These are phyloP conservation scores for Plantago rigida DNA, from an alignment of 305 asterid species.

Conservation along the genomic window DNA sequence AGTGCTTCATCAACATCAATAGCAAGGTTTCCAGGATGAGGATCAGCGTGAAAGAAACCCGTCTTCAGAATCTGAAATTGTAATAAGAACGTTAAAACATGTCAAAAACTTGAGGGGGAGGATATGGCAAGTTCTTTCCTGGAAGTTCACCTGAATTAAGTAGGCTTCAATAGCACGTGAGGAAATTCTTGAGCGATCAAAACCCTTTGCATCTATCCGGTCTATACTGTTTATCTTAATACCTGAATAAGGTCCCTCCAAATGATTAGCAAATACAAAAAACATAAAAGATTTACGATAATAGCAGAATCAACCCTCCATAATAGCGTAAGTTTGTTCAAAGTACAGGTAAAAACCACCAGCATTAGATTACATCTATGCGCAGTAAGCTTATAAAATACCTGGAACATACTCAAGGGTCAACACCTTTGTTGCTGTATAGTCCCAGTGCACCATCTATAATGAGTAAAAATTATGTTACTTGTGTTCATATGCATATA, in stretches of 20 bases:
- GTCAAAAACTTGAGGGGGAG: constrained; percentile 3
- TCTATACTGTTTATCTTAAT: constrained; percentile 74
- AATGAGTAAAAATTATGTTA: constrained; percentile 20
- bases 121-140: constrained; percentile 2
- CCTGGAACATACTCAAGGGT: constrained; percentile 95
- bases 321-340: background rate
- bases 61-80: constrained; percentile 68
- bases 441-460: constrained; percentile 85
- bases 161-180: constrained; percentile 91
- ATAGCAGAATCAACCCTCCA: no score
- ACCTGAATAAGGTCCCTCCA: constrained; percentile 39
- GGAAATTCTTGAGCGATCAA: constrained; percentile 61
- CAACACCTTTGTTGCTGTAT: constrained; percentile 72
- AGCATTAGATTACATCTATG: no score
- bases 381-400: constrained; percentile 21
- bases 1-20: constrained; percentile 84
- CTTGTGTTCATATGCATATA: constrained; percentile 10
- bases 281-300: background rate
- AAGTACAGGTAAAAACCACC: background rate
- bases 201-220: constrained; percentile 55
- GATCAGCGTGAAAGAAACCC: constrained; percentile 97
- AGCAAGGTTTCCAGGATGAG: constrained; percentile 98
- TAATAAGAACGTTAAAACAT: constrained; percentile 12
- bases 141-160: constrained; percentile 61
- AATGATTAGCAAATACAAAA: constrained; percentile 2